phyloP scores from a whole-genome alignment of 2,329 filamentous ascomycete species.

The Neofusicoccum sp. region DNA sequence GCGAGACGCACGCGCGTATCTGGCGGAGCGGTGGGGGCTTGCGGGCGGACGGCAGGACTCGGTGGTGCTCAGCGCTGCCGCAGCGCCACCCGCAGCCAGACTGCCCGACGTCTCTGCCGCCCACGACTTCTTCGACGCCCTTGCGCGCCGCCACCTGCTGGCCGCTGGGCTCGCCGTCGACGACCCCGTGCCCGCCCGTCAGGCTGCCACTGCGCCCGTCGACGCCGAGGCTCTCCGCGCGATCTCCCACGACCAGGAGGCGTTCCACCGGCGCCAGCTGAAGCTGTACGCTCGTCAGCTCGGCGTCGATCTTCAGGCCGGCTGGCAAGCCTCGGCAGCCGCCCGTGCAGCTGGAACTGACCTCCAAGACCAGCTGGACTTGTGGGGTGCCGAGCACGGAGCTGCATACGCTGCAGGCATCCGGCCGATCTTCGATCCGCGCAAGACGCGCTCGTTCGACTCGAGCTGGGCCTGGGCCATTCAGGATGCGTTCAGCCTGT shows the following conservation, averaged over 20 bases:
- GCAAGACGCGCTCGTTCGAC: conserved; percentile 26
- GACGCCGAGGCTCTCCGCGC: conserved; percentile 24
- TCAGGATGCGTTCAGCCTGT: conserved; percentile 27
- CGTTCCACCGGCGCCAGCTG: conserved; percentile 25
- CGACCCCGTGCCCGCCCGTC: background rate
- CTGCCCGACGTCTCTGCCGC: conserved; percentile 23
- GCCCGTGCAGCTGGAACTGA: conserved; percentile 23
- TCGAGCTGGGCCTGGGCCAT: conserved; percentile 29
- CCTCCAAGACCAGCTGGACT: conserved; percentile 26
- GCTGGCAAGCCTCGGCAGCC: conserved; percentile 21
- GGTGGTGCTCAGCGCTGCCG: conserved; percentile 23
- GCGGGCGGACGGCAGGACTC: conserved; percentile 24
- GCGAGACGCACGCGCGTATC: conserved; percentile 21
- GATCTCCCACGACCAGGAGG: conserved; percentile 24
- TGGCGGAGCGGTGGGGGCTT: conserved; percentile 23
- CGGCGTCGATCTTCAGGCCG: conserved; percentile 23
- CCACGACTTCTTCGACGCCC: conserved; percentile 23
- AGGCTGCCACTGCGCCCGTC: conserved; percentile 21
- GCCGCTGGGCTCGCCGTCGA: conserved; percentile 4
- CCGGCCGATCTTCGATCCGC: conserved; percentile 25
- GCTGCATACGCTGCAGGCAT: conserved; percentile 27
- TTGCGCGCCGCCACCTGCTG: conserved; percentile 21
- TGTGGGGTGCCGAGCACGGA: conserved; percentile 27
- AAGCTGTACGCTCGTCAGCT: conserved; percentile 24
- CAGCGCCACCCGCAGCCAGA: conserved; percentile 22